Evolutionary conservation across 768 basidiomycete species (phyloP).

Genomic region (Hysterangium stoloniferum): DNA sequence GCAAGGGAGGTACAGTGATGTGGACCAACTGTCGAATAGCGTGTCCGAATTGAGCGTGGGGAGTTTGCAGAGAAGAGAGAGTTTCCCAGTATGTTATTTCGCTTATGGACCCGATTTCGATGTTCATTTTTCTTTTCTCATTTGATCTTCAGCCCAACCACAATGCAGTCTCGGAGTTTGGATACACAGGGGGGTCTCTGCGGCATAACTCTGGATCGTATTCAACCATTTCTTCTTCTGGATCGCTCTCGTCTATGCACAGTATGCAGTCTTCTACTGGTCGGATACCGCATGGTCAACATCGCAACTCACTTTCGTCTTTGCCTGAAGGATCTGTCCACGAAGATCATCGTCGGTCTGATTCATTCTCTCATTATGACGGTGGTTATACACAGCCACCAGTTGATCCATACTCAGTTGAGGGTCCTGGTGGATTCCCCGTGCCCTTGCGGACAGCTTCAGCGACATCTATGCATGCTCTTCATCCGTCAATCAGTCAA

Average conservation of each 20-base stretch:
- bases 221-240: constrained; percentile 12
- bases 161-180: constrained; percentile 8
- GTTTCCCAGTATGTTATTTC: constrained; percentile 42
- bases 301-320: background rate
- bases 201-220: background rate
- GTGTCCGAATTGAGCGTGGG: constrained; percentile 59
- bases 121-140: background rate
- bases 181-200: constrained; percentile 2
- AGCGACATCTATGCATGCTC: constrained; percentile 5
- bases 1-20: constrained; percentile 29
- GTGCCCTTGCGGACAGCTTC: too few species aligned
- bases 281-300: background rate
- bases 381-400: constrained; percentile 7
- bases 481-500: too few species aligned
- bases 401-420: too few species aligned
- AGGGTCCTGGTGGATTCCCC: too few species aligned
- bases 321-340: constrained; percentile 4
- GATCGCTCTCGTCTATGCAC: constrained; percentile 8
- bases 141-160: constrained; percentile 1
- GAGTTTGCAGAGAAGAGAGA: constrained; percentile 45
- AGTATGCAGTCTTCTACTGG: constrained; percentile 3
- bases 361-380: constrained; percentile 14
- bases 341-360: constrained; percentile 13
- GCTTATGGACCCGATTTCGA: background rate
- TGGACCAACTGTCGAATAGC: constrained; percentile 53